A percentile compares a stretch with the other conserved stretches of the same genome.
phyloP scores from a whole-genome alignment of 208 protist species.

The Trypanosoma theileri region DNA sequence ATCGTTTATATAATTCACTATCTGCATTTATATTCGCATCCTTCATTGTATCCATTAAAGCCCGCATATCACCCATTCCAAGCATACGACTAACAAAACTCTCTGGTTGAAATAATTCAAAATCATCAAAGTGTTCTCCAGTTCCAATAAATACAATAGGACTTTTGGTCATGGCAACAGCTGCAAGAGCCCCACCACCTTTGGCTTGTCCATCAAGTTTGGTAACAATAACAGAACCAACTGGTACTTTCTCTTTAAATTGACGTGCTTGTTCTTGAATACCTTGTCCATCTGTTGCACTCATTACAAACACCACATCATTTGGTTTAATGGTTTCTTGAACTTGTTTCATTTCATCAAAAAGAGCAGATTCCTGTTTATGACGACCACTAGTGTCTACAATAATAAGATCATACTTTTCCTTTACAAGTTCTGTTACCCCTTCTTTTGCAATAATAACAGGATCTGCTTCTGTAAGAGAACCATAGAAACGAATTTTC shows the following conservation, averaged over 20 bases:
- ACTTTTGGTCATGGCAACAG: constrained; percentile 96
- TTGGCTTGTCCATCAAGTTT: constrained; percentile 99
- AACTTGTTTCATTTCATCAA: constrained; percentile 99
- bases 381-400: constrained; percentile 99
- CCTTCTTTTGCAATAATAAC: constrained; percentile 96
- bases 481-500: constrained; percentile 98
- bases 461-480: constrained; percentile 95
- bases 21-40: constrained; percentile 87
- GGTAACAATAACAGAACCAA: constrained; percentile 99
- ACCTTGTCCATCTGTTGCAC: constrained; percentile 96
- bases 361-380: constrained; percentile 97
- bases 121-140: constrained; percentile 98
- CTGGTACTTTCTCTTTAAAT: constrained; percentile 91
- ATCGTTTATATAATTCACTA: constrained; percentile 84
- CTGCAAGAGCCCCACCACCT: constrained; percentile 97
- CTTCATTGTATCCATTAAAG: constrained; percentile 92
- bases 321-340: constrained; percentile 88
- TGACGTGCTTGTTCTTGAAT: constrained; percentile 94
- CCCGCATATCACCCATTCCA: constrained; percentile 96
- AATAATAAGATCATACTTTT: constrained; percentile 98
- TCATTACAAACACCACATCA: constrained; percentile 98
- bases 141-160: constrained; percentile 99
- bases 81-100: constrained; percentile 92
- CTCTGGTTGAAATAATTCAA: constrained; percentile 92
- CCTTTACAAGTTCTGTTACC: constrained; percentile 95